A percentile compares a stretch with the other conserved stretches of the same genome.
Conservation (phyloP, 2,329 filamentous ascomycete species). For the Pseudocercospora ulei region DNA sequence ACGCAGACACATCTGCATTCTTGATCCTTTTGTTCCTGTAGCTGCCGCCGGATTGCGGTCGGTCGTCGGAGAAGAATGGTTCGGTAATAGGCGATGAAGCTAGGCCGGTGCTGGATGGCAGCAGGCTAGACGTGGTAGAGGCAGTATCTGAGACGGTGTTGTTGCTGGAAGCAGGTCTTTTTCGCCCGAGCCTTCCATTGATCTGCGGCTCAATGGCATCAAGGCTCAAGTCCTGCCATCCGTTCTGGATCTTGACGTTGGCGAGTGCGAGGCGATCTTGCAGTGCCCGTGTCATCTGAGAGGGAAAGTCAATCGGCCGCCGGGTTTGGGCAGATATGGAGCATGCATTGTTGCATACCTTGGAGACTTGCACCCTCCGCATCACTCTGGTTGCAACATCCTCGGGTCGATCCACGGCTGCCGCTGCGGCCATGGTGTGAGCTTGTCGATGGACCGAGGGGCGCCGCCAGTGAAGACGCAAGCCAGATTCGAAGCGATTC, state of each 20-base stretch:
- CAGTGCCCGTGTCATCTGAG: constrained; percentile 79
- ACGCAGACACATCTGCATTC: constrained; percentile 21
- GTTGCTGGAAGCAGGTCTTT: constrained; percentile 50
- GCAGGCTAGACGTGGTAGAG: constrained; percentile 68
- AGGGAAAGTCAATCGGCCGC: constrained; percentile 23
- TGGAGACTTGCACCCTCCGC: constrained; percentile 35
- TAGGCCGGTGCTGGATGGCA: constrained; percentile 57
- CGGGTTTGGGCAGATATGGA: constrained; percentile 1
- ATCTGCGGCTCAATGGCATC: constrained; percentile 77
- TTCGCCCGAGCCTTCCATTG: constrained; percentile 66
- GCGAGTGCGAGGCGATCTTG: constrained; percentile 91
- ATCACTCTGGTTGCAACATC: constrained; percentile 35
- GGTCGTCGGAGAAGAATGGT: constrained; percentile 72
- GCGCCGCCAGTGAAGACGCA: not conserved
- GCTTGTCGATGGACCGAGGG: constrained; percentile 11
- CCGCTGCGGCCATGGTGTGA: constrained; percentile 27
- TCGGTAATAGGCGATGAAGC: constrained; percentile 79
- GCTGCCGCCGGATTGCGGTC: constrained; percentile 60
- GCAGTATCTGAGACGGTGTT: constrained; percentile 80
- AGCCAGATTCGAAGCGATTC: constrained; percentile 3
- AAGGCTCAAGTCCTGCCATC: constrained; percentile 82
- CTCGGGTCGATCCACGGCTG: constrained; percentile 25
- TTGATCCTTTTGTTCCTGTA: constrained; percentile 31
- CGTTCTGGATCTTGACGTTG: constrained; percentile 94
- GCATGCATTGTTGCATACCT: constrained; percentile 26